Evolutionary conservation across 176 grass and related monocot genomes (phyloP), one percentile per base, ranked within the genome.

Genomic region (Musa itinerans): DNA sequence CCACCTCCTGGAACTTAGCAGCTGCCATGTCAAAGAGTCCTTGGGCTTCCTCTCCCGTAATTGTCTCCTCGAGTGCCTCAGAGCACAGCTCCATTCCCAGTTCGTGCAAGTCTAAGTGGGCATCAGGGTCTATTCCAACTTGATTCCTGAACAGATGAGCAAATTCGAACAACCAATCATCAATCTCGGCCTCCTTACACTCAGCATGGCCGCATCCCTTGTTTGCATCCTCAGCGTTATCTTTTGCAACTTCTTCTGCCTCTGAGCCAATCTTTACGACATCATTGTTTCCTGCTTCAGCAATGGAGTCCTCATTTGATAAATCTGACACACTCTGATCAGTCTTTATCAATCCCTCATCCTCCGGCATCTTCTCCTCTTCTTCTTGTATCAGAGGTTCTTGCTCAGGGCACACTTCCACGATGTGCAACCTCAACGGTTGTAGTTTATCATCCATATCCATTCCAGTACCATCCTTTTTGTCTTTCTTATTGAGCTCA

Each of bases 181-280:
- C 95, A 81, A 98, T 81, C 75, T 98, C 95, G 51, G 86, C 95
- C 83, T 93, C 95, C 79, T 98, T 98, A 79, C 95, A 98, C 80
- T 93, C 95, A 1, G 90, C 75, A 87, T 98, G 95, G 69, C 77
- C 84, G 16, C 90, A 98, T 69, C 83, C 84, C 69, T 98, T 93
- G 80, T 84, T 87, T 25, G 61, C 72, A n/a, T 50, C 51, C 9
- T 67, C 20, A 27, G 11, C 9, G 9, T 6, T 79, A 19, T 81
- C 80, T 69, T 88, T 74, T 15, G 9, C 43, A 50, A 16, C 19
- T 77, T 65, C 82, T 74, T 55, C 64, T 71, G 52, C 57, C 57
- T 87, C 86, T 15, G 15, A 14, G 21, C 81, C 80, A 75, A 64
- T 75, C 58, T 83, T 86, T 64, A 59, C n/a, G 52, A 85, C 72